Base-by-base conservation (phyloP, 148 eudicot genomes). In the Rhododendron griersonianum region DNA sequence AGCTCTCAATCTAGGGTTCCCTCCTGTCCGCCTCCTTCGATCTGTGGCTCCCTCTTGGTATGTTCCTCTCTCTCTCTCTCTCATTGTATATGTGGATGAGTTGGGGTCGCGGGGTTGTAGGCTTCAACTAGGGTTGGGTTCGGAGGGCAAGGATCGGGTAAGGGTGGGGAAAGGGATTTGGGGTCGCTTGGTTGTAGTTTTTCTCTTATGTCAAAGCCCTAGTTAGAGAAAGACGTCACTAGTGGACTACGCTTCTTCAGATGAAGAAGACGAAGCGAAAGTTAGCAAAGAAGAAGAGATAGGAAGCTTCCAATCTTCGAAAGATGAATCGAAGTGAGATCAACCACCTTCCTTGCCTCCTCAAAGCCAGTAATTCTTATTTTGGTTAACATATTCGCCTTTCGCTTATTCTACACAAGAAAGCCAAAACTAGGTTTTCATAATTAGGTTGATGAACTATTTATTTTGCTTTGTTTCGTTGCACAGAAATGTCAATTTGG, bases 191-290 rank as follows among this genome's bases (percentile, higher is more conserved):
- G 7, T 41, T 0, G 45, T 41, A 41, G 45, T 41, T 41, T 41
- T 6, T 41, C 6, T 41, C 45, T 41, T 41, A 41, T 41, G 45
- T 41, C 45, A 41, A 41, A 41, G 45, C 45, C 45, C 45, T 63
- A 67, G 80, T n/a, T 55, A 76, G 63, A 69, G 47, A 41, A 21
- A 76, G 73, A 89, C 87, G 89, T 87, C 91, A 85, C 91, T 89
- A 83, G 91, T 89, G 61, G 91, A 87, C 59, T 89, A 87, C 67
- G 91, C 86, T 69, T 84, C 89, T 69, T 87, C 90, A 77, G 87
- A 84, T 7, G 88, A 84, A 39, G 88, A 87, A 11, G 87, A 85
- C 48, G 82, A 50, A 51, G 71, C 48, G 78, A 53, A 84, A 16
- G 21, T 30, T 11, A 35, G 47, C 39, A 87, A 86, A 79, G 57